phyloP scores from a whole-genome alignment of 1,284 basidiomycete genomes.

The Takashimella tepidaria region DNA sequence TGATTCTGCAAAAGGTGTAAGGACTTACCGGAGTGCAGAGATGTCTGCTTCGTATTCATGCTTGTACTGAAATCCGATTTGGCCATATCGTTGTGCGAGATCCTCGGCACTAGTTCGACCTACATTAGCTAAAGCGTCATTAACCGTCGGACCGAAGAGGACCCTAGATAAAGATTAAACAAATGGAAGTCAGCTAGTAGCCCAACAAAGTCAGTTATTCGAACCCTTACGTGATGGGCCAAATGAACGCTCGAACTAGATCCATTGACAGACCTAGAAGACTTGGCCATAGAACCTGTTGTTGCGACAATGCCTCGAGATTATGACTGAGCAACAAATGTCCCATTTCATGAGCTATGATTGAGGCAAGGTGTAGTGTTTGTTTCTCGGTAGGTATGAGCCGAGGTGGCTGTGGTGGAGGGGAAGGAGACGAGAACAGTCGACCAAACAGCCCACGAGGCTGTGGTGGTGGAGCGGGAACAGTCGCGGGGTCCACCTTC shows the following conservation, averaged over 20 bases:
- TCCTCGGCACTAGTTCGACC: constrained; percentile 70
- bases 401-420: constrained; percentile 39
- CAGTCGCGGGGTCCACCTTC: constrained; percentile 12
- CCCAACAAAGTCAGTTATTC: no score
- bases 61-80: constrained; percentile 57
- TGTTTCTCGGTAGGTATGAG: constrained; percentile 66
- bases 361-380: constrained; percentile 72
- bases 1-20: neutral
- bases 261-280: constrained; percentile 70
- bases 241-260: constrained; percentile 66
- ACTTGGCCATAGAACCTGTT: constrained; percentile 72
- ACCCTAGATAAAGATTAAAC: constrained; percentile 49
- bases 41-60: constrained; percentile 85
- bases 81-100: constrained; percentile 58
- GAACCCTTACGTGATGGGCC: constrained; percentile 66
- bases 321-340: constrained; percentile 84
- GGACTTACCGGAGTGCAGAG: constrained; percentile 66
- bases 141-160: constrained; percentile 82
- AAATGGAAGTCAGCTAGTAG: no score
- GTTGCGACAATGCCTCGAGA: constrained; percentile 76
- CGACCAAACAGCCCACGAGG: constrained; percentile 3
- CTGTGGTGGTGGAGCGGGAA: neutral
- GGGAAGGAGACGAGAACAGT: constrained; percentile 16
- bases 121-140: constrained; percentile 76
- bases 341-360: constrained; percentile 80